phyloP scores from a whole-genome alignment of 2,329 filamentous ascomycete genomes.

The Cladosporium colombiae region DNA sequence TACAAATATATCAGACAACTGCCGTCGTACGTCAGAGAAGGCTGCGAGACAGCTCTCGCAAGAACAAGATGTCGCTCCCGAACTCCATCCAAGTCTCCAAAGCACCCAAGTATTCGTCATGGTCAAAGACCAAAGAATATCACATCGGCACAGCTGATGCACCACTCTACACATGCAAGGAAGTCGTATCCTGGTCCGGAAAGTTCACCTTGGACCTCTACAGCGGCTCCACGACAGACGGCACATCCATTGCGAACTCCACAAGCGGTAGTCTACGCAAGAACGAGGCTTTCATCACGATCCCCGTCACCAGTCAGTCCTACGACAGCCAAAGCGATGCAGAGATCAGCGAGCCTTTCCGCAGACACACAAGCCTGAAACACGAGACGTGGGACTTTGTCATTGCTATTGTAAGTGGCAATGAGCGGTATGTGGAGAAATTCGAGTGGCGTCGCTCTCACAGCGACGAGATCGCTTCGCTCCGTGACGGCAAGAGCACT shows the following conservation, averaged over 20 bases:
- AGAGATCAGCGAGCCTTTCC: constrained; percentile 1
- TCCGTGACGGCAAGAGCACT: constrained; percentile 21
- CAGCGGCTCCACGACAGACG: background rate
- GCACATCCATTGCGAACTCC: background rate
- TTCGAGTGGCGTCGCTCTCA: constrained; percentile 27
- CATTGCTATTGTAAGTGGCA: background rate
- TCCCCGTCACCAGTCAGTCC: background rate
- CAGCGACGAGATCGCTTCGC: constrained; percentile 23
- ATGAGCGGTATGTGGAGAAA: constrained; percentile 14
- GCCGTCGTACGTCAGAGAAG: background rate
- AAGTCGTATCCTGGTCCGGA: constrained; percentile 2
- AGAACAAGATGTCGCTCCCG: background rate
- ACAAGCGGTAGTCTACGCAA: background rate
- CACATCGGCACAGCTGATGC: background rate
- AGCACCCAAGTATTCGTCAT: background rate
- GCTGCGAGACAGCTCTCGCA: background rate
- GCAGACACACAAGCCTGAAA: background rate
- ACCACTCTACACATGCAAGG: background rate
- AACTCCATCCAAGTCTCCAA: background rate
- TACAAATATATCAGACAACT: background rate
- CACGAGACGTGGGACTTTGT: constrained; percentile 11
- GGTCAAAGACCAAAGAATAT: constrained; percentile 1
- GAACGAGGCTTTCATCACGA: background rate
- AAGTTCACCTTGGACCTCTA: constrained; percentile 2
- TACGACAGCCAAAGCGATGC: background rate